phyloP scores from a whole-genome alignment of 1,284 basidiomycete genomes.

The Sanghuangporus baumii region DNA sequence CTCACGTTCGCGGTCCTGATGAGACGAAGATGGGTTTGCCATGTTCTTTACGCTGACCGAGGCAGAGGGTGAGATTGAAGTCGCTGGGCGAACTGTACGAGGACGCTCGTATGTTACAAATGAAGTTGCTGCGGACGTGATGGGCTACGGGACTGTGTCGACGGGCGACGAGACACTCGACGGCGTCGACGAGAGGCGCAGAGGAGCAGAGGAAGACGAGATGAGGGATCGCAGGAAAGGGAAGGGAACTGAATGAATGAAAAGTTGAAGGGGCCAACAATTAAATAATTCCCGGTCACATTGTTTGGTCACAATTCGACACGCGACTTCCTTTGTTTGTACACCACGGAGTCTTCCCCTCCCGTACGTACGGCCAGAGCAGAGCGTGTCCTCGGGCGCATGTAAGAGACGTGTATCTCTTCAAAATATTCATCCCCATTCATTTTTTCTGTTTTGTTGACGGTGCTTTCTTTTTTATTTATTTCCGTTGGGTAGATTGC shows the following conservation, averaged over 20 bases:
- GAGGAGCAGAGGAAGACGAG: neutral
- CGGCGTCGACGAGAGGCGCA: conserved; percentile 1
- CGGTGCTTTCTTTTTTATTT: no score
- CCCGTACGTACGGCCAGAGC: no score
- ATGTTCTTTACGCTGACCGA: conserved; percentile 52
- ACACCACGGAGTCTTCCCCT: neutral
- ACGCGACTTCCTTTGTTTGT: conserved; percentile 9
- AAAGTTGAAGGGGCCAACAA: no score
- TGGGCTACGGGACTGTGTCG: conserved; percentile 7
- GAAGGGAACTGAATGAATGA: neutral
- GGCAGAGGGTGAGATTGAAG: conserved; percentile 74
- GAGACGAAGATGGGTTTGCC: conserved; percentile 81
- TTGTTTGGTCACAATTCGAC: conserved; percentile 13
- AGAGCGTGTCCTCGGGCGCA: neutral
- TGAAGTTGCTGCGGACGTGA: conserved; percentile 15
- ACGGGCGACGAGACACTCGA: conserved; percentile 3
- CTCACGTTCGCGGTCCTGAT: conserved; percentile 56
- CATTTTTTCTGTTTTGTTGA: no score
- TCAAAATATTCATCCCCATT: no score
- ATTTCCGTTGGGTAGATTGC: no score
- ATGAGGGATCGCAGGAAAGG: conserved; percentile 4
- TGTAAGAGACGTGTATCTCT: no score
- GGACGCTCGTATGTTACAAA: conserved; percentile 16
- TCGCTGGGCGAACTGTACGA: conserved; percentile 26
- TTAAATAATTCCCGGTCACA: conserved; percentile 2